Conservation (phyloP, 2,329 filamentous ascomycete species). For the Cladophialophora yegresii region DNA sequence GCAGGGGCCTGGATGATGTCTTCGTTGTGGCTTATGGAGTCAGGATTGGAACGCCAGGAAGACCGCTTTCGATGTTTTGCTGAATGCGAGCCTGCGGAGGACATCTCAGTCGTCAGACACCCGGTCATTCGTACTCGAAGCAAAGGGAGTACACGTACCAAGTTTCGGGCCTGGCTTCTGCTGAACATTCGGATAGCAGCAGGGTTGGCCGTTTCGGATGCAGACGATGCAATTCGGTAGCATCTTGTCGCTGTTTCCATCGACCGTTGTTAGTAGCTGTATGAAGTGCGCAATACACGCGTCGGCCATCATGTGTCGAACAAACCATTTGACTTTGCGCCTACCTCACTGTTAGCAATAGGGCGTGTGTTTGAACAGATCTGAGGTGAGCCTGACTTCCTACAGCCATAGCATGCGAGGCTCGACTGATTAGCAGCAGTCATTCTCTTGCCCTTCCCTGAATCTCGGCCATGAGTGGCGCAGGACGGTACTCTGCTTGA, state of each 20-base stretch:
- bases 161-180: conserved; percentile 16
- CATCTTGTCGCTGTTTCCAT: conserved; percentile 8
- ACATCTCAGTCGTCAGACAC: background rate
- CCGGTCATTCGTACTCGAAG: background rate
- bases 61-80: conserved; percentile 5
- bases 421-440: conserved; percentile 9
- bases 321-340: conserved; percentile 19
- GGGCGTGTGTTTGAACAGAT: background rate
- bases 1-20: background rate
- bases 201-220: conserved; percentile 8
- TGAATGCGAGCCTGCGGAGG: background rate
- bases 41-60: background rate
- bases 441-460: background rate
- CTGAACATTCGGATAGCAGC: conserved; percentile 9
- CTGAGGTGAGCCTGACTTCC: conserved; percentile 1
- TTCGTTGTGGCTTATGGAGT: background rate
- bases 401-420: conserved; percentile 11
- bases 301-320: background rate
- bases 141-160: background rate
- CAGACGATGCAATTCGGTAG: conserved; percentile 13
- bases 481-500: background rate
- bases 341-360: conserved; percentile 7
- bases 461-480: background rate
- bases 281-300: background rate
- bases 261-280: background rate